Evolutionary conservation across 2,329 filamentous ascomycete genomes (phyloP).

Genomic region (Pseudogymnoascus sp.): DNA sequence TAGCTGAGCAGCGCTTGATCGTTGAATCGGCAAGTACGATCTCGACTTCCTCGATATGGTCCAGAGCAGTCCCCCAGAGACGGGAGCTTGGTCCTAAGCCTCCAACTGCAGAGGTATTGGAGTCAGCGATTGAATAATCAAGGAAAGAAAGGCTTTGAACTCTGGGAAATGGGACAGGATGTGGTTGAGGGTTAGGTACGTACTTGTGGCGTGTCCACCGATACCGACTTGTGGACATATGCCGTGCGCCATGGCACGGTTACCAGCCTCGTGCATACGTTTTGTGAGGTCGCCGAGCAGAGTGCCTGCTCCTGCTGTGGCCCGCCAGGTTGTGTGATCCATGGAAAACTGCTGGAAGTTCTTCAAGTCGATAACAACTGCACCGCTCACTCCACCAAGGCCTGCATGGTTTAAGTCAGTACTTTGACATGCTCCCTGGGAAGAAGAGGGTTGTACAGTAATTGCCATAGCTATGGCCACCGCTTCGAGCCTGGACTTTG

Average conservation of each 20-base stretch:
- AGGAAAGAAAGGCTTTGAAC: not conserved
- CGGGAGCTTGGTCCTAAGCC: slow-evolving; percentile 37
- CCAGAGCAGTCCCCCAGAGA: slow-evolving; percentile 43
- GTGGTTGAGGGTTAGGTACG: slow-evolving; percentile 31
- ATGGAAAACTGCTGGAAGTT: slow-evolving; percentile 47
- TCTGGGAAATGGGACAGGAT: slow-evolving; percentile 31
- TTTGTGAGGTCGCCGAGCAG: slow-evolving; percentile 45
- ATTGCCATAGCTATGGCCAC: slow-evolving; percentile 47
- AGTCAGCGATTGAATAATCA: slow-evolving; percentile 20
- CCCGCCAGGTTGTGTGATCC: slow-evolving; percentile 43
- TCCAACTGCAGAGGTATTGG: slow-evolving; percentile 28
- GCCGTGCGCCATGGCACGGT: slow-evolving; percentile 51
- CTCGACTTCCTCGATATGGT: slow-evolving; percentile 40
- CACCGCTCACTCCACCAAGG: slow-evolving; percentile 43
- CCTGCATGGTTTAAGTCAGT: slow-evolving; percentile 22
- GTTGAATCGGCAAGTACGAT: slow-evolving; percentile 35
- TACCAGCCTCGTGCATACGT: slow-evolving; percentile 42
- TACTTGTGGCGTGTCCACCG: slow-evolving; percentile 47
- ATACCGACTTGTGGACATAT: slow-evolving; percentile 52
- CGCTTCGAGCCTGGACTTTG: slow-evolving; percentile 43
- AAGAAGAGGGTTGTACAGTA: slow-evolving; percentile 25
- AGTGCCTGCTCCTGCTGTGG: slow-evolving; percentile 47
- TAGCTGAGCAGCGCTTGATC: slow-evolving; percentile 23
- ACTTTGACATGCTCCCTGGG: not conserved
- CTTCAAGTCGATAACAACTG: slow-evolving; percentile 46